Conservation (phyloP, 2,329 filamentous ascomycete genomes). For the Plenodomus lindquistii region DNA sequence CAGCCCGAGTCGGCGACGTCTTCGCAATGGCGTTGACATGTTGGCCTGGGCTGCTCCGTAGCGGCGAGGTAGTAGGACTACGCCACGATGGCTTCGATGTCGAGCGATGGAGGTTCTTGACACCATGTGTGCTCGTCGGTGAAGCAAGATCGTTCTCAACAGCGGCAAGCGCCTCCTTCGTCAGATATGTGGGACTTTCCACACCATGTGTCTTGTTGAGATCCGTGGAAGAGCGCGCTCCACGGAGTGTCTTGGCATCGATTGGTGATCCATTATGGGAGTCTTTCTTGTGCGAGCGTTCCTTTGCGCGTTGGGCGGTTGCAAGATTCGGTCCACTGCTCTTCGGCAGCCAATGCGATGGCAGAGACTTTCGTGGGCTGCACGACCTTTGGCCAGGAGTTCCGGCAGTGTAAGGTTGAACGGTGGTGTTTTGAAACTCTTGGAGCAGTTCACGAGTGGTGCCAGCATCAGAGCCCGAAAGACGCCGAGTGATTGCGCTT, state of each 20-base stretch:
- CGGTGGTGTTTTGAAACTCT: neutral
- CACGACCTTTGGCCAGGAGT: conserved; percentile 1
- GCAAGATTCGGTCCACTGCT: conserved; percentile 18
- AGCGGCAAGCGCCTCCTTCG: conserved; percentile 30
- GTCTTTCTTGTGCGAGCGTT: conserved; percentile 22
- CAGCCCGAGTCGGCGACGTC: conserved; percentile 20
- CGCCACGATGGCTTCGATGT: conserved; percentile 22
- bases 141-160: conserved; percentile 25
- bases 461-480: conserved; percentile 6
- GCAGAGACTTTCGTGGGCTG: conserved; percentile 34
- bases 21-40: conserved; percentile 16
- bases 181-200: conserved; percentile 29
- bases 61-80: neutral
- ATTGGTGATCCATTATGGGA: conserved; percentile 13
- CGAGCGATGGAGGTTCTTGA: conserved; percentile 14
- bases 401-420: neutral
- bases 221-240: conserved; percentile 22
- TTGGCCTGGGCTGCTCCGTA: conserved; percentile 21
- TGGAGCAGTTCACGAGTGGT: conserved; percentile 8
- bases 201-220: conserved; percentile 9
- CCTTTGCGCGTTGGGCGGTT: conserved; percentile 28
- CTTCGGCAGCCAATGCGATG: conserved; percentile 27
- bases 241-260: conserved; percentile 20
- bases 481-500: conserved; percentile 1
- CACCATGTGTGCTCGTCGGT: conserved; percentile 7